Percentiles rank a stretch among this genome's conserved stretches.
These are phyloP conservation scores for Spinellus fusiger DNA, from an alignment of 192 early-diverging fungal species.

Conservation along the genomic window DNA sequence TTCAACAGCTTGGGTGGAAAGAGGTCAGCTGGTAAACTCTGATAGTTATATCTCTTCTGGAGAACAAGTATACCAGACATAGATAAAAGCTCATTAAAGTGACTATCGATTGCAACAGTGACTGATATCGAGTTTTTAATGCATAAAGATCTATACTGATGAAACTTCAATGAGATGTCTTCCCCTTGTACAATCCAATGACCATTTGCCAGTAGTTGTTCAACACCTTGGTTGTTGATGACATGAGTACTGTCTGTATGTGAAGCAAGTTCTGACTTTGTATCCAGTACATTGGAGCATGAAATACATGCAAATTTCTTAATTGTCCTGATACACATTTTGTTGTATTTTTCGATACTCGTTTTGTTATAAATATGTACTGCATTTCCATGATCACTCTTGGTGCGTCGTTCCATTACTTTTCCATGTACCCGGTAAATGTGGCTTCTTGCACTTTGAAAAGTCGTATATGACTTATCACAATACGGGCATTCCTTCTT, in stretches of 20 bases:
- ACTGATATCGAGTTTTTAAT: background rate
- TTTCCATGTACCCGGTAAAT: background rate
- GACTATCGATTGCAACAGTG: background rate
- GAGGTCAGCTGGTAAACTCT: constrained; percentile 2
- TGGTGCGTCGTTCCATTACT: background rate
- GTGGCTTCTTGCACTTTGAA: background rate
- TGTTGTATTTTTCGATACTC: background rate
- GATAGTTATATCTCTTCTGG: background rate
- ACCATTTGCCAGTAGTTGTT: background rate
- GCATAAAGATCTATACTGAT: background rate
- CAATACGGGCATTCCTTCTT: background rate
- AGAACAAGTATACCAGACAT: constrained; percentile 1
- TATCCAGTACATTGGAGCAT: background rate
- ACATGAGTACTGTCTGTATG: background rate
- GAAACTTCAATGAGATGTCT: background rate
- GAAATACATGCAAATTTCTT: background rate
- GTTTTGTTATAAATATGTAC: constrained; percentile 1
- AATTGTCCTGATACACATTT: background rate
- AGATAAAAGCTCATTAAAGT: constrained; percentile 1
- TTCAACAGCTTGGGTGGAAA: constrained; percentile 5
- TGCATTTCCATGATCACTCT: constrained; percentile 2
- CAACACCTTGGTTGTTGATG: background rate
- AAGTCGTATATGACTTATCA: background rate
- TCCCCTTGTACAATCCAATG: background rate
- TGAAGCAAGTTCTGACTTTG: background rate